phyloP scores from a whole-genome alignment of 768 basidiomycete genomes.

The Gautieria morchelliformis region DNA sequence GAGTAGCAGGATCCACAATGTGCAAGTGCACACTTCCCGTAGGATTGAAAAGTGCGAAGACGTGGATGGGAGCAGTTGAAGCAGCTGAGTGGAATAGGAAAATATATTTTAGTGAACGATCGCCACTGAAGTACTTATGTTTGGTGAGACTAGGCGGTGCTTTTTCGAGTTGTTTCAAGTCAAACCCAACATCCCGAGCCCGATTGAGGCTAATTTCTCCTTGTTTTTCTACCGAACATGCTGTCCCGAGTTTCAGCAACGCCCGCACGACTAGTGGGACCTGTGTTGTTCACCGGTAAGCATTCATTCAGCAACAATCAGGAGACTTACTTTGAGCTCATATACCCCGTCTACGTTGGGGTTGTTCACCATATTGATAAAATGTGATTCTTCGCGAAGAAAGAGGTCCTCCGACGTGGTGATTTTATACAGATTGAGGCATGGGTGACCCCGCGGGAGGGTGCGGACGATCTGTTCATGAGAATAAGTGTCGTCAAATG shows the following conservation, averaged over 20 bases:
- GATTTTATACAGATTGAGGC: no score
- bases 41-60: conserved; percentile 83
- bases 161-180: conserved; percentile 70
- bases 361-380: no score
- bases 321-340: no score
- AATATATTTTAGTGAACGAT: conserved; percentile 61
- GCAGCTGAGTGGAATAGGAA: conserved; percentile 85
- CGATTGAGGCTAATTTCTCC: conserved; percentile 63
- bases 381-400: no score
- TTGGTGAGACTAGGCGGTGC: conserved; percentile 42
- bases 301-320: neutral
- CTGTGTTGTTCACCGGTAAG: conserved; percentile 26
- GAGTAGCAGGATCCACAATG: conserved; percentile 84
- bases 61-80: conserved; percentile 63
- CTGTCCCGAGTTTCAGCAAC: conserved; percentile 74
- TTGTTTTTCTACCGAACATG: conserved; percentile 58
- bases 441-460: no score
- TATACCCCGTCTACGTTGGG: no score
- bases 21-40: conserved; percentile 63
- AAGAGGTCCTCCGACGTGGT: no score
- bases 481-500: no score
- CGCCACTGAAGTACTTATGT: conserved; percentile 65
- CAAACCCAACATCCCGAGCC: conserved; percentile 75
- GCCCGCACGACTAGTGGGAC: conserved; percentile 78
- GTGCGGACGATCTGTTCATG: no score